Conservation (phyloP, 805 yeast species). For the Pichia californica region DNA sequence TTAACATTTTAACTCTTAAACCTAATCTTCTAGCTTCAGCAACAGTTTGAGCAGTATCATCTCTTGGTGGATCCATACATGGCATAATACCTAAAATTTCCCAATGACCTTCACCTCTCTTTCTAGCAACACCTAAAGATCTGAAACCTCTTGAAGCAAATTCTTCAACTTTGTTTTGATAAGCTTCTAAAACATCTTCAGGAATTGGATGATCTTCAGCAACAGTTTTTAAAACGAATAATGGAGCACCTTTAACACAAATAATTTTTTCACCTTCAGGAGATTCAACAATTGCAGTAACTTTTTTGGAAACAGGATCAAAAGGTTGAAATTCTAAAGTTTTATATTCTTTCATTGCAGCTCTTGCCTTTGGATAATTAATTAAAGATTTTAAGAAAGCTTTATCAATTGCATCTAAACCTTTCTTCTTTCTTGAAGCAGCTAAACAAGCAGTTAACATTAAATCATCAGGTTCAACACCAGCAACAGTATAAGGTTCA, state of each 20-base stretch:
- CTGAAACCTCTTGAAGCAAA: conserved; percentile 98
- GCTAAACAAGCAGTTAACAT: conserved; percentile 98
- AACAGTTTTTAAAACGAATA: conserved; percentile 92
- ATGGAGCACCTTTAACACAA: conserved; percentile 98
- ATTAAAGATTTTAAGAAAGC: conserved; percentile 91
- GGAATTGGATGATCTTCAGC: conserved; percentile 96
- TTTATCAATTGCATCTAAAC: conserved; percentile 95
- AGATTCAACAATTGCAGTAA: conserved; percentile 89
- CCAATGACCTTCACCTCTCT: conserved; percentile 98
- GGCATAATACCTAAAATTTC: conserved; percentile 97
- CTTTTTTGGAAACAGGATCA: conserved; percentile 97
- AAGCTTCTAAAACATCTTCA: conserved; percentile 88
- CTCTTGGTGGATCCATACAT: conserved; percentile 98
- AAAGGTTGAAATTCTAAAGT: conserved; percentile 94
- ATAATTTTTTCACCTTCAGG: conserved; percentile 93
- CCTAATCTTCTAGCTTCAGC: conserved; percentile 86
- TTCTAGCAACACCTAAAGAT: conserved; percentile 97
- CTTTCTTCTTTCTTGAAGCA: conserved; percentile 97
- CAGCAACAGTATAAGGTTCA: conserved; percentile 97
- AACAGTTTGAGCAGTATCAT: conserved; percentile 93
- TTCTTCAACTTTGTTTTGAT: conserved; percentile 95
- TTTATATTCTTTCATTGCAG: conserved; percentile 88
- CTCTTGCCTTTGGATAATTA: conserved; percentile 86
- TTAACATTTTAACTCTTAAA: conserved; percentile 94
- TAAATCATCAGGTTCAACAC: conserved; percentile 92